These are phyloP conservation scores for Darksidea phi DNA, from an alignment of 495 filamentous ascomycete species.

Conservation along the genomic window DNA sequence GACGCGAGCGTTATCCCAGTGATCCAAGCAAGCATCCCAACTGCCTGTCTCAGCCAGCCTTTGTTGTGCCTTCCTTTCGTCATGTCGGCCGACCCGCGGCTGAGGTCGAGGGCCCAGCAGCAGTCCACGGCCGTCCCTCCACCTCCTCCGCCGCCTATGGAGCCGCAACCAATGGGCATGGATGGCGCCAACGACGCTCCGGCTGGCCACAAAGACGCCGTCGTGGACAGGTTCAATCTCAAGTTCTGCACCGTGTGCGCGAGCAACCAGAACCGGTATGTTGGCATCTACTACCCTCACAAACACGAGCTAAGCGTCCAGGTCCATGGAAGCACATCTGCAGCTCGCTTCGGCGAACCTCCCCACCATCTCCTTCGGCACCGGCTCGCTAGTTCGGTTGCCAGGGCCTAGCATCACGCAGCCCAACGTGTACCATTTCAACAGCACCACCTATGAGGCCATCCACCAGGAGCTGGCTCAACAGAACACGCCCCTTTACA, in stretches of 20 bases:
- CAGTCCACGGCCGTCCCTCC: slow-evolving; percentile 45
- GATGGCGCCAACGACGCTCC: slow-evolving; percentile 52
- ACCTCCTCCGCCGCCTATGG: slow-evolving; percentile 54
- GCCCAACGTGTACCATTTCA: slow-evolving; percentile 97
- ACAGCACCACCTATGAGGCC: slow-evolving; percentile 83
- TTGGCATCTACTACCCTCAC: not conserved
- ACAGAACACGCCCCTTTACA: slow-evolving; percentile 87
- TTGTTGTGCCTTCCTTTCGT: not conserved
- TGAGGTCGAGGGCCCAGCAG: slow-evolving; percentile 41
- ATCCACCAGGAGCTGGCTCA: slow-evolving; percentile 85
- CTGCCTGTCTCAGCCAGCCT: not conserved
- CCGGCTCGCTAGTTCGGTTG: slow-evolving; percentile 88
- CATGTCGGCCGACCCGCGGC: slow-evolving; percentile 60
- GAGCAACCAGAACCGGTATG: slow-evolving; percentile 89
- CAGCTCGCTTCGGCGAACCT: slow-evolving; percentile 80
- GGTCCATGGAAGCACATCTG: slow-evolving; percentile 96
- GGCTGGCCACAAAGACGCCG: slow-evolving; percentile 32
- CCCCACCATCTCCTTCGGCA: slow-evolving; percentile 97
- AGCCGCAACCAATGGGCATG: slow-evolving; percentile 37
- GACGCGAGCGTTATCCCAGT: not conserved
- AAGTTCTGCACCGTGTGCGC: slow-evolving; percentile 99
- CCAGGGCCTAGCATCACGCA: slow-evolving; percentile 87
- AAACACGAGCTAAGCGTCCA: slow-evolving; percentile 39
- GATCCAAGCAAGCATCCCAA: not conserved
- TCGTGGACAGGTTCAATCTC: slow-evolving; percentile 61